Evolutionary conservation across 768 basidiomycete species (phyloP).

Genomic region (Trametes elegans): DNA sequence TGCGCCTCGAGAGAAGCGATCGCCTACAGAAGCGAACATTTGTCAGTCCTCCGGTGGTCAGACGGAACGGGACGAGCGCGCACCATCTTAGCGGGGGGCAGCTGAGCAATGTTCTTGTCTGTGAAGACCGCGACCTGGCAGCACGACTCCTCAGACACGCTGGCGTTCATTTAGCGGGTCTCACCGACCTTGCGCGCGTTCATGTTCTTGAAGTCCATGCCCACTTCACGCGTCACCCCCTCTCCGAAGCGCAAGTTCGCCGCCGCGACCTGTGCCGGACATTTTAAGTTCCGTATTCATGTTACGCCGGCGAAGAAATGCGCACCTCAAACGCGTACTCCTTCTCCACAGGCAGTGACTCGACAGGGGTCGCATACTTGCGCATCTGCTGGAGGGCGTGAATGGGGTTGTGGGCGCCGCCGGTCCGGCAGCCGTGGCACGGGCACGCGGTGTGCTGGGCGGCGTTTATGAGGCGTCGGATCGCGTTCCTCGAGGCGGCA

Average conservation of each 20-base stretch:
- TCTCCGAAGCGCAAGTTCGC: constrained; percentile 88
- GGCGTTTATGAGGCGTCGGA: constrained; percentile 72
- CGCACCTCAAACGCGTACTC: constrained; percentile 90
- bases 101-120: constrained; percentile 78
- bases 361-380: constrained; percentile 75
- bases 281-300: not conserved
- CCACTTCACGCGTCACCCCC: constrained; percentile 86
- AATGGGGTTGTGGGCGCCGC: constrained; percentile 39
- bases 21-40: constrained; percentile 45
- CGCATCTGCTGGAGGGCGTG: constrained; percentile 61
- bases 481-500: constrained; percentile 53
- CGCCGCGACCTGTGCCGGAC: constrained; percentile 63
- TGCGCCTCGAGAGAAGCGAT: constrained; percentile 79
- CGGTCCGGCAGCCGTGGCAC: constrained; percentile 65
- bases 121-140: constrained; percentile 91
- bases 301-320: too few species aligned
- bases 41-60: not conserved
- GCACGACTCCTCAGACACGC: too few species aligned
- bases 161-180: too few species aligned
- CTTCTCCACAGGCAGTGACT: constrained; percentile 54
- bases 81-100: constrained; percentile 81
- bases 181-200: constrained; percentile 87
- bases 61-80: not conserved
- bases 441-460: constrained; percentile 75
- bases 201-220: constrained; percentile 94